Base-by-base conservation (phyloP, 2,329 filamentous ascomycete genomes). In the Ceratocystis ficicola region DNA sequence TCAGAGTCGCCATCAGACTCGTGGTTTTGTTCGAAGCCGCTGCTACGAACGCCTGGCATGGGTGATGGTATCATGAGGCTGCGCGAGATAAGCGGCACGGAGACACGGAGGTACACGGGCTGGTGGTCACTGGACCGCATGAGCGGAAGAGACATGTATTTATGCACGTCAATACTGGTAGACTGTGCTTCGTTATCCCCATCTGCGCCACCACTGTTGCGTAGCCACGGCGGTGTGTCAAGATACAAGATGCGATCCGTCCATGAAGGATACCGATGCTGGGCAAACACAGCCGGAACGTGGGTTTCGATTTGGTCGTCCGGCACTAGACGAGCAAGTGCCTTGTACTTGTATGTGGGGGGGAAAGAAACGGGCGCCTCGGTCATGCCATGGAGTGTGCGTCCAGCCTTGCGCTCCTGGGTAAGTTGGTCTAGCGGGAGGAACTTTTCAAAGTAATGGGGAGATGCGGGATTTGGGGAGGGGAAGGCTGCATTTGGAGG, bases 331-430 rank as follows among this genome's bases (percentile, higher is more conserved):
- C 70, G 72, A 1, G 74, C 76, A 66, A 80, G 70, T 0, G 81
- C 74, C 44, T 81, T 80, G 74, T 94, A 95, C 75, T 99, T 99
- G 79, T 99, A 99, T 0, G 94, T 96, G 0, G 94, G 94, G 1
- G 91, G 88, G 72, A 97, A 99, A 3, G 75, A 75, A 67, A 97
- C 84, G 0, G 81, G 77, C 0, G 86, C 83, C 76, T 99, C 94
- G 8, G 78, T 77, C 44, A 99, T 78, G 3, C 89, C 86, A 69
- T 97, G 91, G 28, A 95, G 77, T 1, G 89, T 90, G 17, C 85
- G 81, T 0, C 86, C 84, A 0, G 85, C 85, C 3, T 75, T 75
- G 64, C 83, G 84, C 75, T 97, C 91, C 61, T 83, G 80, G 1
- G 78, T 86, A 25, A 97, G 81, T 76, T 99, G 94, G 74, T 99